These are phyloP conservation scores for Fusarium agapanthi DNA, from an alignment of 2,329 filamentous ascomycete species.

Conservation along the genomic window DNA sequence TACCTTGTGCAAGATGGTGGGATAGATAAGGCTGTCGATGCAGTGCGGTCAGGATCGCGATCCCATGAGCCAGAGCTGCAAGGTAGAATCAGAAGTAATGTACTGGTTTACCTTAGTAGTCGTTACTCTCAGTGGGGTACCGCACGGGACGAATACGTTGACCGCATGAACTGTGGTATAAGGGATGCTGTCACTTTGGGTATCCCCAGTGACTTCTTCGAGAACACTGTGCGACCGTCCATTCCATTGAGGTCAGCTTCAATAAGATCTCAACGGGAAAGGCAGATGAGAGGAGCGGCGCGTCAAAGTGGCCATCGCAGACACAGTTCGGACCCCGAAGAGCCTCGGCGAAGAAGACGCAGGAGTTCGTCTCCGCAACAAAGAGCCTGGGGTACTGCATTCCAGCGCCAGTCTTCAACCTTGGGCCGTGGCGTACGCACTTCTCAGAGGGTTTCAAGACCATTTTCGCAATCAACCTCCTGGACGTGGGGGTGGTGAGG, in stretches of 20 bases:
- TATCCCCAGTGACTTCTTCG: not conserved
- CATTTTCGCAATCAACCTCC: not conserved
- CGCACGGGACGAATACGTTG: not conserved
- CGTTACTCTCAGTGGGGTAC: not conserved
- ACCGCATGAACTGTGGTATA: not conserved
- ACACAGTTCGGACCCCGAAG: not conserved
- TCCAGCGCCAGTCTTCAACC: not conserved
- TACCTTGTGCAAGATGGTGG: not conserved
- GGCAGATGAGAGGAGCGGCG: not conserved
- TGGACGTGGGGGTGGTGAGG: not conserved
- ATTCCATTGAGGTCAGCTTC: not conserved
- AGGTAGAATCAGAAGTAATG: not conserved
- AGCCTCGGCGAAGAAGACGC: not conserved
- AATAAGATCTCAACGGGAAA: not conserved
- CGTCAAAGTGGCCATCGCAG: not conserved
- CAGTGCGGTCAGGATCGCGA: not conserved
- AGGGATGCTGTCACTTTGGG: not conserved
- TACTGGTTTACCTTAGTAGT: not conserved
- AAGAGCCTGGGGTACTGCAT: not conserved
- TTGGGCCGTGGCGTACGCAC: not conserved
- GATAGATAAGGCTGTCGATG: not conserved
- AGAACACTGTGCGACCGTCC: not conserved
- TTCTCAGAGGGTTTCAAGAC: not conserved
- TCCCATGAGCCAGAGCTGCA: not conserved
- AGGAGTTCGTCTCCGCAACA: not conserved